A percentile compares a stretch with the other conserved stretches of the same genome.
Evolutionary conservation across 305 asterid species (phyloP).

Genomic region (Andrographis paniculata): DNA sequence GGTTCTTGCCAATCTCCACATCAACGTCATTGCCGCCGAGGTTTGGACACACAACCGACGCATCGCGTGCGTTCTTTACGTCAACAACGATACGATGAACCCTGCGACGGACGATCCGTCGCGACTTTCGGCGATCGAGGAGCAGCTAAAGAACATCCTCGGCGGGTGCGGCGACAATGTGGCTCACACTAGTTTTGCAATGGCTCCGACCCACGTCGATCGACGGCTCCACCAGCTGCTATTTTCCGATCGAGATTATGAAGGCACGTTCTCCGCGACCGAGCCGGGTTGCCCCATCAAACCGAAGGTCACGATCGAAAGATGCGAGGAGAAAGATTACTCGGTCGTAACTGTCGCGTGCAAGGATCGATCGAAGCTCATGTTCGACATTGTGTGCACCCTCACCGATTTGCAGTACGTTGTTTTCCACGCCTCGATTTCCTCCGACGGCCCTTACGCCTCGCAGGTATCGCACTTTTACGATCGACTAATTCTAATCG

Average conservation of each 20-base stretch:
- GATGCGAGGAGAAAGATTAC: conserved; percentile 81
- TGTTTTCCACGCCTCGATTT: conserved; percentile 83
- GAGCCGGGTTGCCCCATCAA: conserved; percentile 29
- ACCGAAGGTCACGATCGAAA: conserved; percentile 58
- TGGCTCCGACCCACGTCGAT: conserved; percentile 70
- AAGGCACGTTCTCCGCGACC: conserved; percentile 30
- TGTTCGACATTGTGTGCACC: conserved; percentile 97
- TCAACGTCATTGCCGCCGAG: conserved; percentile 83
- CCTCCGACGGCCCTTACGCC: conserved; percentile 80
- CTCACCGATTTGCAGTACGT: conserved; percentile 89
- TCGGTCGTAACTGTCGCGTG: conserved; percentile 79
- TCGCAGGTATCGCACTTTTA: too few species aligned
- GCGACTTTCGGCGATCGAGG: conserved; percentile 63
- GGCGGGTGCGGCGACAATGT: conserved; percentile 43
- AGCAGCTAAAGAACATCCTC: conserved; percentile 66
- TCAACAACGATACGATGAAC: conserved; percentile 49
- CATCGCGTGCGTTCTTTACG: conserved; percentile 78
- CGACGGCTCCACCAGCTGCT: conserved; percentile 91
- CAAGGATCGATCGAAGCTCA: conserved; percentile 86
- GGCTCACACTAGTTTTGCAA: conserved; percentile 48
- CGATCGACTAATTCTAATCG: too few species aligned
- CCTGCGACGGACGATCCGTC: conserved; percentile 51
- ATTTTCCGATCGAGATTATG: conserved; percentile 85
- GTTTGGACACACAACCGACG: conserved; percentile 95
- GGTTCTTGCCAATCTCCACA: conserved; percentile 71